Conservation (phyloP, 2,329 filamentous ascomycete species). For the Bimuria novae-zelandiae region DNA sequence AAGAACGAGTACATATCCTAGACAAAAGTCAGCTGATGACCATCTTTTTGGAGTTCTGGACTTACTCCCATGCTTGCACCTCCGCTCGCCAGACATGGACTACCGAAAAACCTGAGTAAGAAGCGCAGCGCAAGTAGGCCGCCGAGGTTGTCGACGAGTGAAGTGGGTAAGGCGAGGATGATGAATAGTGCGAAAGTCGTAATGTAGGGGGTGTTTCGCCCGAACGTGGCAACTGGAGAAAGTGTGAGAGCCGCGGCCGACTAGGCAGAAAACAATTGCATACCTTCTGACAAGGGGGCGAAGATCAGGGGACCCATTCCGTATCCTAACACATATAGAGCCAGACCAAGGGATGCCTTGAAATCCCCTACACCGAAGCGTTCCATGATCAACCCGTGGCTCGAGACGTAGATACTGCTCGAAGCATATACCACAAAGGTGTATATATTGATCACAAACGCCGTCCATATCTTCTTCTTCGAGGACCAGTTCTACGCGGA, state of each 20-base stretch:
- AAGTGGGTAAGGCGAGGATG: constrained; percentile 54
- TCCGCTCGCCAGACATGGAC: constrained; percentile 65
- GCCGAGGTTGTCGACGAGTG: constrained; percentile 56
- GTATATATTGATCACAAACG: constrained; percentile 53
- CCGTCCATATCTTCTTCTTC: constrained; percentile 51
- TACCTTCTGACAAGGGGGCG: constrained; percentile 51
- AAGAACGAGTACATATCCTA: constrained; percentile 57
- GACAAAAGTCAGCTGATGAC: neutral
- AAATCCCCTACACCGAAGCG: constrained; percentile 53
- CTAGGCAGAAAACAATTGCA: constrained; percentile 44
- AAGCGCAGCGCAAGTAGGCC: constrained; percentile 60
- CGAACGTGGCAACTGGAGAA: constrained; percentile 49
- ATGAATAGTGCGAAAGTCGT: constrained; percentile 55
- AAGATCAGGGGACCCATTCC: constrained; percentile 41
- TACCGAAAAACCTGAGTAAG: constrained; percentile 58
- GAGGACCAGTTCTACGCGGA: constrained; percentile 45
- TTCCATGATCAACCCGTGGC: constrained; percentile 46
- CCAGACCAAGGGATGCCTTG: constrained; percentile 55
- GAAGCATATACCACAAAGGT: constrained; percentile 59
- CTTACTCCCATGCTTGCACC: constrained; percentile 49
- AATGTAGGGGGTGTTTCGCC: constrained; percentile 56
- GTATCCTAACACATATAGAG: constrained; percentile 52
- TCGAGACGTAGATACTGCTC: constrained; percentile 57
- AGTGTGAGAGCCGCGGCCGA: constrained; percentile 45
- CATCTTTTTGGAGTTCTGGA: neutral